Percentiles rank a stretch among this genome's conserved stretches.
Evolutionary conservation across 768 basidiomycete species (phyloP).

Genomic region (Lyophyllum semitale): DNA sequence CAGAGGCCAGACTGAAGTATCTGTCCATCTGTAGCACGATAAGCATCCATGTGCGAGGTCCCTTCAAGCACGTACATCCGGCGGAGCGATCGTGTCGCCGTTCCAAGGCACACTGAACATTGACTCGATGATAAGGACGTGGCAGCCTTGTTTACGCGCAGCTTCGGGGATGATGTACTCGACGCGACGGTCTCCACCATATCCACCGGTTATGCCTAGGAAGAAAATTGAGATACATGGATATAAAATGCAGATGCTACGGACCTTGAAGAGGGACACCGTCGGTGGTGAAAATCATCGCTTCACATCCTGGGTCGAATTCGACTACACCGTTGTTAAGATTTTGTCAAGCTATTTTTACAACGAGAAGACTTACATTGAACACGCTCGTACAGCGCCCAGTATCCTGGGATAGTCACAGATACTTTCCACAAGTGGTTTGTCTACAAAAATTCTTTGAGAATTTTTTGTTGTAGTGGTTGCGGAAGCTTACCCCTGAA

Average conservation of each 20-base stretch:
- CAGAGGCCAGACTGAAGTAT: conserved; percentile 71
- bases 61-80: conserved; percentile 62
- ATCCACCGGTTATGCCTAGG: conserved; percentile 90
- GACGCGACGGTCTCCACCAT: conserved; percentile 83
- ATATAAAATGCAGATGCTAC: neutral
- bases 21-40: conserved; percentile 56
- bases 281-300: conserved; percentile 85
- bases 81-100: conserved; percentile 82
- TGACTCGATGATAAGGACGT: conserved; percentile 76
- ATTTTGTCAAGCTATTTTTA: neutral
- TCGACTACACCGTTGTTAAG: conserved; percentile 61
- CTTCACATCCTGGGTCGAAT: conserved; percentile 95
- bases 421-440: conserved; percentile 97
- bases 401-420: conserved; percentile 76
- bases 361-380: conserved; percentile 57
- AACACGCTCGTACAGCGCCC: conserved; percentile 82
- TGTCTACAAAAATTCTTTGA: conserved; percentile 49
- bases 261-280: conserved; percentile 79
- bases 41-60: neutral
- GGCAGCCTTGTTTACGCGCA: conserved; percentile 60
- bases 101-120: conserved; percentile 92
- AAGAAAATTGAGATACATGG: conserved; percentile 4
- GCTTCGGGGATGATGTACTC: conserved; percentile 87
- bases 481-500: conserved; percentile 2
- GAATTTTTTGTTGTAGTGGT: neutral